Percentiles rank a stretch among this genome's conserved stretches.
These are phyloP conservation scores for Suhomyces coccinellae DNA, from an alignment of 1,139 yeast species.

Conservation along the genomic window DNA sequence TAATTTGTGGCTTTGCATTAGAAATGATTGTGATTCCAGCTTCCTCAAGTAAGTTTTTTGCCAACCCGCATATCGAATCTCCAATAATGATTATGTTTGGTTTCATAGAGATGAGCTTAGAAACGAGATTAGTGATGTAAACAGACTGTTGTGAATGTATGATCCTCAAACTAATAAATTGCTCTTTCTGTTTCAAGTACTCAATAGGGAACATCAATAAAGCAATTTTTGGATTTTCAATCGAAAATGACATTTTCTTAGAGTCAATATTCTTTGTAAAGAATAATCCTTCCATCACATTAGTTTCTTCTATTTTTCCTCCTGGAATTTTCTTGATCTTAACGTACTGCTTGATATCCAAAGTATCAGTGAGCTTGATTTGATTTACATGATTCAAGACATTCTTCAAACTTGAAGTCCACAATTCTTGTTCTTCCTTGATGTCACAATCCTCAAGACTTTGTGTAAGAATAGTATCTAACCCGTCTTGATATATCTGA, in stretches of 20 bases:
- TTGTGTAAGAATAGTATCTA: constrained; percentile 54
- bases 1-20: constrained; percentile 78
- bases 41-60: constrained; percentile 67
- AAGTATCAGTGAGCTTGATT: constrained; percentile 58
- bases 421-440: constrained; percentile 43
- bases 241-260: constrained; percentile 67
- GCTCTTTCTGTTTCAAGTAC: constrained; percentile 70
- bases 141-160: constrained; percentile 88
- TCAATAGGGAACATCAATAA: constrained; percentile 88
- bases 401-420: constrained; percentile 31
- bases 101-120: constrained; percentile 69
- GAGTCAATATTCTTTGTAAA: constrained; percentile 86
- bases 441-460: constrained; percentile 60
- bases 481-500: constrained; percentile 24
- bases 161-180: constrained; percentile 78
- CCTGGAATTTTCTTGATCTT: constrained; percentile 86
- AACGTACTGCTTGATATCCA: constrained; percentile 84
- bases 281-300: constrained; percentile 72
- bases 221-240: constrained; percentile 72
- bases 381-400: constrained; percentile 29
- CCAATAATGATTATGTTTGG: constrained; percentile 84
- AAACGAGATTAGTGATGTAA: constrained; percentile 77
- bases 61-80: constrained; percentile 81
- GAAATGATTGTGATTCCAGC: constrained; percentile 78
- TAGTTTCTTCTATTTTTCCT: constrained; percentile 60